These are phyloP conservation scores for Wickerhamia fluorescens DNA, from an alignment of 805 yeast genomes.

Conservation along the genomic window DNA sequence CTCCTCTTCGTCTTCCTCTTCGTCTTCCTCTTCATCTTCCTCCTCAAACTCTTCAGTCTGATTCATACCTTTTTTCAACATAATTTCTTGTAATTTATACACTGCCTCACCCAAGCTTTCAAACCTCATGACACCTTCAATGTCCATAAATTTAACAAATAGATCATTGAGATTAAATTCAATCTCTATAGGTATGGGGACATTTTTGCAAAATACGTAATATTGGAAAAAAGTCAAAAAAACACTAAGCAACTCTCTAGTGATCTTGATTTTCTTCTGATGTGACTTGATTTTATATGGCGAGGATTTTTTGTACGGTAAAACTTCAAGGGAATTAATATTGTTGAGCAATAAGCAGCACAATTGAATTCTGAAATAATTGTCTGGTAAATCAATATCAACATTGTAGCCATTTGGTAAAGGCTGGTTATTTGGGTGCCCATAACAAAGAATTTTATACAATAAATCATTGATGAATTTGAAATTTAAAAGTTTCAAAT, in stretches of 20 bases:
- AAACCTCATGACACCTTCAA: slow-evolving; percentile 29
- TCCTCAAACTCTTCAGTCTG: slow-evolving; percentile 5
- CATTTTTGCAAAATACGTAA: slow-evolving; percentile 54
- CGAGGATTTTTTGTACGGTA: not conserved
- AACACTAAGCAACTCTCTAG: slow-evolving; percentile 8
- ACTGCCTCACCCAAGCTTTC: slow-evolving; percentile 38
- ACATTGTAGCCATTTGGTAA: slow-evolving; percentile 42
- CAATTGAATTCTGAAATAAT: slow-evolving; percentile 66
- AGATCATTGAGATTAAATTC: slow-evolving; percentile 45
- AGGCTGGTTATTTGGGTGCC: slow-evolving; percentile 52
- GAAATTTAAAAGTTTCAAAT: slow-evolving; percentile 39
- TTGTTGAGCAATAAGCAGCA: slow-evolving; percentile 21
- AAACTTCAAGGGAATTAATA: slow-evolving; percentile 6
- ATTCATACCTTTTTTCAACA: slow-evolving; percentile 6
- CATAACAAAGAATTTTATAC: slow-evolving; percentile 54
- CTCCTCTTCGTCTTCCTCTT: slow-evolving; percentile 6
- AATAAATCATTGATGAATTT: slow-evolving; percentile 44
- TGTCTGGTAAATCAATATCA: slow-evolving; percentile 54
- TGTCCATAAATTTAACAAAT: slow-evolving; percentile 22
- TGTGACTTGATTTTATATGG: slow-evolving; percentile 3
- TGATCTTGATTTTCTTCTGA: slow-evolving; percentile 1
- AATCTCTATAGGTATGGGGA: slow-evolving; percentile 58
- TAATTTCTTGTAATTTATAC: slow-evolving; percentile 25
- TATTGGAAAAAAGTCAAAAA: slow-evolving; percentile 63
- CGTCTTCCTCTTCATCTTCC: slow-evolving; percentile 9